phyloP scores from a whole-genome alignment of 2,329 filamentous ascomycete species.

The Aspergillus jensenii region DNA sequence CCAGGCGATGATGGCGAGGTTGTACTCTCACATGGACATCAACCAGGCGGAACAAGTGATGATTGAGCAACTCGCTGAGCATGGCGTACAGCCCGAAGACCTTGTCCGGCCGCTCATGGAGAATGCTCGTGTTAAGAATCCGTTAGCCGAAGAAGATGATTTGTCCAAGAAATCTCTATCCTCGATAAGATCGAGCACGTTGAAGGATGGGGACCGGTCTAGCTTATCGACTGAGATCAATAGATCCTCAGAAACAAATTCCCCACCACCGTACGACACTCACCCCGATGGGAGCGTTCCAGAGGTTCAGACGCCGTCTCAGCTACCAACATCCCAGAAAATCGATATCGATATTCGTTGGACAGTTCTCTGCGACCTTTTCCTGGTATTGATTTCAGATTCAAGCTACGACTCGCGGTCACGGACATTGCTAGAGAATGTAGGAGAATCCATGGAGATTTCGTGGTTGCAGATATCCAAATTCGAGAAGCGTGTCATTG shows the following conservation, averaged over 20 bases:
- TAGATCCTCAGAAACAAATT: slow-evolving; percentile 47
- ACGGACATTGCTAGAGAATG: slow-evolving; percentile 75
- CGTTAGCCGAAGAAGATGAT: slow-evolving; percentile 62
- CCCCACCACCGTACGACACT: slow-evolving; percentile 57
- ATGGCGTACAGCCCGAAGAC: slow-evolving; percentile 83
- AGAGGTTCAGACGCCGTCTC: slow-evolving; percentile 76
- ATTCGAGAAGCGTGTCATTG: slow-evolving; percentile 95
- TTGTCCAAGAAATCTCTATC: slow-evolving; percentile 40
- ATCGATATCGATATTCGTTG: slow-evolving; percentile 95
- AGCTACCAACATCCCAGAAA: slow-evolving; percentile 76
- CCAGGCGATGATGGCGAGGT: slow-evolving; percentile 94
- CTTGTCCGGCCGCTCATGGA: slow-evolving; percentile 84
- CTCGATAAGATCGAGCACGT: slow-evolving; percentile 30
- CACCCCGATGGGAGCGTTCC: slow-evolving; percentile 67
- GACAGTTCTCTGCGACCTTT: slow-evolving; percentile 95
- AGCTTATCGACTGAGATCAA: slow-evolving; percentile 38
- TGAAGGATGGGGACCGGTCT: slow-evolving; percentile 23
- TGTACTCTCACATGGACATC: slow-evolving; percentile 97
- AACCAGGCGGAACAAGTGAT: slow-evolving; percentile 86
- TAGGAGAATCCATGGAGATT: slow-evolving; percentile 77
- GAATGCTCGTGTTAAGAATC: slow-evolving; percentile 90
- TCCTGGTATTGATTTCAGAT: slow-evolving; percentile 94
- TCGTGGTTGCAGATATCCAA: slow-evolving; percentile 91
- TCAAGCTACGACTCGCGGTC: slow-evolving; percentile 90
- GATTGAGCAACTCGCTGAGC: slow-evolving; percentile 94